A percentile compares a stretch with the other conserved stretches of the same genome.
phyloP scores from a whole-genome alignment of 2,329 filamentous ascomycete genomes.

The Tolypocladium pustulatum region DNA sequence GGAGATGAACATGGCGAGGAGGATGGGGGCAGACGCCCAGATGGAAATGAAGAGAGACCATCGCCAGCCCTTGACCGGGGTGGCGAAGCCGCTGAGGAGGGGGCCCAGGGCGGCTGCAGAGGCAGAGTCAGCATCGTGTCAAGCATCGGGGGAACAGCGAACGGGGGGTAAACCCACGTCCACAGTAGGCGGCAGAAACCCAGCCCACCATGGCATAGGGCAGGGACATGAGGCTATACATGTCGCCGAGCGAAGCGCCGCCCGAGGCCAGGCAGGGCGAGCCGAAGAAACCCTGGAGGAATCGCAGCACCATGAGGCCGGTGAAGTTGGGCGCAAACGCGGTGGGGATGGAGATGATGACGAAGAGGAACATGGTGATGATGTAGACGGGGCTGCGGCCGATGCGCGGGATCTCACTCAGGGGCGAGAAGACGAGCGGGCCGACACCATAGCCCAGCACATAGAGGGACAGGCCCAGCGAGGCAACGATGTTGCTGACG shows the following conservation, averaged over 20 bases:
- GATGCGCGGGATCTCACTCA: constrained; percentile 55
- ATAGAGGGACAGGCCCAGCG: constrained; percentile 50
- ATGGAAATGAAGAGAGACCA: constrained; percentile 56
- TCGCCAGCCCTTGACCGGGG: constrained; percentile 47
- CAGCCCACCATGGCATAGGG: constrained; percentile 50
- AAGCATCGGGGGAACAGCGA: neutral
- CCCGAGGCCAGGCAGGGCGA: constrained; percentile 53
- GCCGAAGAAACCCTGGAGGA: constrained; percentile 57
- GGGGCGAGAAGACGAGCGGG: constrained; percentile 53
- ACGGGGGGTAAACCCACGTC: constrained; percentile 19
- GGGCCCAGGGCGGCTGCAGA: constrained; percentile 45
- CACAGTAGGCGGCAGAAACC: constrained; percentile 42
- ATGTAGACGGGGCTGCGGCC: constrained; percentile 61
- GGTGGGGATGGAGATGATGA: constrained; percentile 54
- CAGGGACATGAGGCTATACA: constrained; percentile 43
- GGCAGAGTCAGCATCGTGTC: constrained; percentile 2
- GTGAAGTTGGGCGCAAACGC: constrained; percentile 52
- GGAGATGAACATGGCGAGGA: constrained; percentile 50
- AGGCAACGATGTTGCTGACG: constrained; percentile 39
- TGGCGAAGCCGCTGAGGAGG: constrained; percentile 49
- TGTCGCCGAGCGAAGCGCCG: constrained; percentile 39
- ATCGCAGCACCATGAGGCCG: constrained; percentile 53
- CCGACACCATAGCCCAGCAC: constrained; percentile 55
- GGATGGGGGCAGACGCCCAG: constrained; percentile 47
- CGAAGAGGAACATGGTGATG: constrained; percentile 56